Conservation (phyloP, 352 stramenopile species). For the Phytophthora palmivora region DNA sequence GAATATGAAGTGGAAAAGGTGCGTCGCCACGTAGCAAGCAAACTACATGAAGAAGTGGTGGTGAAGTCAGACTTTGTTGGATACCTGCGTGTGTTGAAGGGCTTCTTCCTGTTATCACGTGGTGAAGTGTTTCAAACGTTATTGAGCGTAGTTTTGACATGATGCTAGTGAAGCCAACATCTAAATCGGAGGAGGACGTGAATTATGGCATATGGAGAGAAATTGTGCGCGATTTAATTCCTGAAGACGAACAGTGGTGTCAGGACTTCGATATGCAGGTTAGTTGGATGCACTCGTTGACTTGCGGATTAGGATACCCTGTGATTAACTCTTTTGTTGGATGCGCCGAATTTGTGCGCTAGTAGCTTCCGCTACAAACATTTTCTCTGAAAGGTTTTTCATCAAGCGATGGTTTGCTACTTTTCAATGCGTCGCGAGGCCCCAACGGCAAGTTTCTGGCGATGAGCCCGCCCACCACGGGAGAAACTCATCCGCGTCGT, state of each 20-base stretch:
- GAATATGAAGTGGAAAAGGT: slow-evolving; percentile 70
- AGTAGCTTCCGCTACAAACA: slow-evolving; percentile 63
- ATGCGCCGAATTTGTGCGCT: not conserved
- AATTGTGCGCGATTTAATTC: slow-evolving; percentile 57
- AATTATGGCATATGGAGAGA: slow-evolving; percentile 69
- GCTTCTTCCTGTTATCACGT: slow-evolving; percentile 70
- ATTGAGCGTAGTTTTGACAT: slow-evolving; percentile 66
- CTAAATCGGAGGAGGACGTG: slow-evolving; percentile 68
- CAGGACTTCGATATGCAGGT: slow-evolving; percentile 58
- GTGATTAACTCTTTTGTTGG: slow-evolving; percentile 1
- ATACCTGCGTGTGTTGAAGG: slow-evolving; percentile 63
- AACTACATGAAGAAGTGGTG: slow-evolving; percentile 72
- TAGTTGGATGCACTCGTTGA: slow-evolving; percentile 7
- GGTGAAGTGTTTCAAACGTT: slow-evolving; percentile 77
- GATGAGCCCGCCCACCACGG: slow-evolving; percentile 7
- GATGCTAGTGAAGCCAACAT: slow-evolving; percentile 58
- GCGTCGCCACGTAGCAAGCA: slow-evolving; percentile 54
- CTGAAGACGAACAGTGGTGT: slow-evolving; percentile 47
- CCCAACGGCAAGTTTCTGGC: slow-evolving; percentile 42
- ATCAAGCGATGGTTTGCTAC: slow-evolving; percentile 37
- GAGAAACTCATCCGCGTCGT: not conserved
- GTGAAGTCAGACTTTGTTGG: slow-evolving; percentile 69
- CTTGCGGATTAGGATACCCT: too few species aligned
- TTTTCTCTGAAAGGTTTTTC: slow-evolving; percentile 60
- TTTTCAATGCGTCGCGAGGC: slow-evolving; percentile 34